Evolutionary conservation across 306 rosid species (phyloP), one percentile per base, ranked within the genome.

Genomic region (Trifolium subterraneum): DNA sequence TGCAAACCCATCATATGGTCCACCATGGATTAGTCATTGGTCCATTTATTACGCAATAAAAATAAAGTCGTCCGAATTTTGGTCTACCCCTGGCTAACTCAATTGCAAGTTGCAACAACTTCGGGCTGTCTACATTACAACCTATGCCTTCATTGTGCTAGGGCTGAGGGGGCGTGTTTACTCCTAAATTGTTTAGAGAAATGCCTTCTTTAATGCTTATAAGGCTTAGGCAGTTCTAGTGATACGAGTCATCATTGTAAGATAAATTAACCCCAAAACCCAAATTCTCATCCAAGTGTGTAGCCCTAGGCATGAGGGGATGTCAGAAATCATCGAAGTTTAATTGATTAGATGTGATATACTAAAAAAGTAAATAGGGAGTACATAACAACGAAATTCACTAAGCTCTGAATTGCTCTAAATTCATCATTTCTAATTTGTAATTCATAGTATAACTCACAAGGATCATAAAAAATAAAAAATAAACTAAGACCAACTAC

Each of bases 331-430:
- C 48, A 42, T 42, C 48, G 4, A 42, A 42, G 12, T 42, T 42
- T 42, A 42, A 42, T 54, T 64, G 36, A 54, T 54, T 36, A 36
- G 51, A 51, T 71, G 52, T 14, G 4, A 38, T 64, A 16, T 35
- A 70, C 48, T 20, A 54, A 22, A 54, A 39, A 36, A 64, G 50
- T 20, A 29, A 9, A 54, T 50, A 54, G 64, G 65, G 23, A 20
- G 38, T 42, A 36, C 41, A 63, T 36, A 36, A 71, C 3, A 36
- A 54, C 55, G 38, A 36, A 54, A 71, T 33, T 71, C 65, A 39
- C 23, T 35, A 54, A 25, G 39, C 63, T 36, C 36, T 31, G 29
- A 54, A 71, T 36, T 41, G n/a, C 23, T 71, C 54, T 36, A 62
- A 33, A 33, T 16, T 62, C 31, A 2, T 69, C 36, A 69, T 33